A percentile compares a stretch with the other conserved stretches of the same genome.
Evolutionary conservation across 2,329 filamentous ascomycete genomes (phyloP).

Genomic region (Colletotrichum sp.): DNA sequence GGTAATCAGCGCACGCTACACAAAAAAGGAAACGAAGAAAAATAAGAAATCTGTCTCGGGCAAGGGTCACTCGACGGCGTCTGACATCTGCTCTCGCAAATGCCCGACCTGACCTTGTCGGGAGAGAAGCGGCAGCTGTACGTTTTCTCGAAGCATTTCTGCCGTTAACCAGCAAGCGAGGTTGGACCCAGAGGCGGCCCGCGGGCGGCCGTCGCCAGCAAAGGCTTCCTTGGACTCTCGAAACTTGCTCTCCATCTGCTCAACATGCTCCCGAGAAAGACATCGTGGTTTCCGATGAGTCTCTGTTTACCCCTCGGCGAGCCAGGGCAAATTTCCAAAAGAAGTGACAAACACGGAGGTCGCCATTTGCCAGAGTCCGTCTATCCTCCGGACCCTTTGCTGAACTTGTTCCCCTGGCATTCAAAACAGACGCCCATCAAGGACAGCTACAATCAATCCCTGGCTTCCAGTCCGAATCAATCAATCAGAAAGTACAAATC

Average conservation of each 20-base stretch:
- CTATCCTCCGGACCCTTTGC: background rate
- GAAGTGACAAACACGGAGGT: background rate
- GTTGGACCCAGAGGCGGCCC: background rate
- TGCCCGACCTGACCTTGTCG: background rate
- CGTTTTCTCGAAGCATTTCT: background rate
- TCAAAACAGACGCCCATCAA: background rate
- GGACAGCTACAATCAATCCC: background rate
- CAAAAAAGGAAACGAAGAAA: background rate
- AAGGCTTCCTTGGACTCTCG: background rate
- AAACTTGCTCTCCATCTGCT: background rate
- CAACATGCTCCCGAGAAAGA: background rate
- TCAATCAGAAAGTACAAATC: background rate
- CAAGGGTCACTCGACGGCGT: background rate
- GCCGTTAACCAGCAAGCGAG: background rate
- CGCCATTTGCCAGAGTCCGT: background rate
- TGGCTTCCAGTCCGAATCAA: background rate
- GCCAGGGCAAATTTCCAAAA: background rate
- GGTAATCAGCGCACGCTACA: background rate
- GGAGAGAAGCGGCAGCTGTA: background rate
- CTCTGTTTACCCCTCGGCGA: background rate
- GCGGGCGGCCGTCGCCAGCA: background rate
- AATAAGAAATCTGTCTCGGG: background rate
- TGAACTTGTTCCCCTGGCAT: background rate
- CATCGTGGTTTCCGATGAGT: background rate
- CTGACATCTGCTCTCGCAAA: conserved; percentile 11